Evolutionary conservation across 768 basidiomycete genomes (phyloP).

Genomic region (Boletus huronensis): DNA sequence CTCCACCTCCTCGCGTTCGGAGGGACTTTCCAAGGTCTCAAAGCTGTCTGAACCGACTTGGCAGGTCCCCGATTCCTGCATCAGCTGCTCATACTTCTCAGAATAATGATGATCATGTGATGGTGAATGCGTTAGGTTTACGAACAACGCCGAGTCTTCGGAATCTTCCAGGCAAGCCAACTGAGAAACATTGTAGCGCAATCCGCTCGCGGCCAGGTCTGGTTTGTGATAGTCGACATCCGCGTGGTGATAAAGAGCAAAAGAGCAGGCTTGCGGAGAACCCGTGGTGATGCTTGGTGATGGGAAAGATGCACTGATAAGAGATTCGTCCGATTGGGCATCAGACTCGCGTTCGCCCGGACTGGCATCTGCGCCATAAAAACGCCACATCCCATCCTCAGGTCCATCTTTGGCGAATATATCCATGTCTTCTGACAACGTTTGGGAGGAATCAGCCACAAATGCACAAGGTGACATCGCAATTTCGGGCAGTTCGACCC

Average conservation of each 20-base stretch:
- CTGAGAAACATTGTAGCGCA: conserved; percentile 12
- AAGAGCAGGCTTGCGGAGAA: conserved; percentile 6
- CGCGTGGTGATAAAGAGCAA: conserved; percentile 19
- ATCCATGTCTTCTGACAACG: conserved; percentile 16
- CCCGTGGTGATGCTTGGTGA: conserved; percentile 19
- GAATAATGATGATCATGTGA: conserved; percentile 10
- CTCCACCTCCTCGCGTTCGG: conserved; percentile 3
- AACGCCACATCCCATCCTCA: conserved; percentile 15
- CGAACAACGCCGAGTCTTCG: conserved; percentile 5
- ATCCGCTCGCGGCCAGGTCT: conserved; percentile 13
- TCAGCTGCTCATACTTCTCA: conserved; percentile 16
- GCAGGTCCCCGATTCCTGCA: neutral
- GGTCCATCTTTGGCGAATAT: conserved; percentile 10
- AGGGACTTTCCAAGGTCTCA: conserved; percentile 5
- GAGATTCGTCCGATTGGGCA: conserved; percentile 21
- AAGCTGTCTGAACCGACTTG: conserved; percentile 9
- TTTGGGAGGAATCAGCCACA: neutral
- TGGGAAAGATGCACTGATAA: conserved; percentile 21
- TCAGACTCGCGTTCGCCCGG: conserved; percentile 3
- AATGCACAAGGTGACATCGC: conserved; percentile 1
- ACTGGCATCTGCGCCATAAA: conserved; percentile 4
- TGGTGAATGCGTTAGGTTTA: neutral
- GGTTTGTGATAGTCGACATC: conserved; percentile 2
- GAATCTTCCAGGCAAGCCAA: conserved; percentile 18
- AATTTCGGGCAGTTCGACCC: conserved; percentile 17